A percentile compares a stretch with the other conserved stretches of the same genome.
These are phyloP conservation scores for Babesia sp. DNA, from an alignment of 169 alveolate species.

Conservation along the genomic window DNA sequence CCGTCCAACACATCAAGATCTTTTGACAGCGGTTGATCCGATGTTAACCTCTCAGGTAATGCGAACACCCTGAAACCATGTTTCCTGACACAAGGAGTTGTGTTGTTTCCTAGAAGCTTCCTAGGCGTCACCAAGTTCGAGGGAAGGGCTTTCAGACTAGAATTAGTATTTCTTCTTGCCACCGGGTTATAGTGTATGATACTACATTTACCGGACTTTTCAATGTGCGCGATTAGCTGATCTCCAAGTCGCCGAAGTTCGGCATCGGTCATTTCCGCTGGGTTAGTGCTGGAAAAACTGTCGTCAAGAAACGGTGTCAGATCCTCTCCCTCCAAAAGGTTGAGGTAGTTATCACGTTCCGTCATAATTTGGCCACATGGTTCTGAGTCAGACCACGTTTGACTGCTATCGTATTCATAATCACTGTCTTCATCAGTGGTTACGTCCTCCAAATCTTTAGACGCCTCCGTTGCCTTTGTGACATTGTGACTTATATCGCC, in stretches of 20 bases:
- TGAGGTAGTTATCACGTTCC: constrained; percentile 28
- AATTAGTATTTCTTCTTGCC: background rate
- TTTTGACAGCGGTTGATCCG: background rate
- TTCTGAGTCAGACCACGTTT: background rate
- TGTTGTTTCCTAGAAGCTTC: background rate
- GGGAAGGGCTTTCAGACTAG: constrained; percentile 12
- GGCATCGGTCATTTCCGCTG: constrained; percentile 19
- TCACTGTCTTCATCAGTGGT: background rate
- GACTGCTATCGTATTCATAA: background rate
- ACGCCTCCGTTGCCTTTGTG: background rate
- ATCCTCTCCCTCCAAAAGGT: constrained; percentile 43
- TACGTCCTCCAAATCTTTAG: background rate
- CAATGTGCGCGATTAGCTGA: constrained; percentile 19
- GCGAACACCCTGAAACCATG: constrained; percentile 3
- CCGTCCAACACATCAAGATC: background rate
- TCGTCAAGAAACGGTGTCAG: constrained; percentile 18
- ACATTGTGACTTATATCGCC: background rate
- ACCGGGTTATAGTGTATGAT: constrained; percentile 20
- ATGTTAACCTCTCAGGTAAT: background rate
- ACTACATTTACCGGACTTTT: constrained; percentile 6
- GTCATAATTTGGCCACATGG: constrained; percentile 5
- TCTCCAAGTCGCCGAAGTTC: constrained; percentile 17
- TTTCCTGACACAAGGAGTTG: background rate
- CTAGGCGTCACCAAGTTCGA: background rate
- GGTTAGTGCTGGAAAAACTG: constrained; percentile 13